A percentile compares a stretch with the other conserved stretches of the same genome.
These are phyloP conservation scores for Pyrrhoderma noxium DNA, from an alignment of 1,284 basidiomycete species.

Conservation along the genomic window DNA sequence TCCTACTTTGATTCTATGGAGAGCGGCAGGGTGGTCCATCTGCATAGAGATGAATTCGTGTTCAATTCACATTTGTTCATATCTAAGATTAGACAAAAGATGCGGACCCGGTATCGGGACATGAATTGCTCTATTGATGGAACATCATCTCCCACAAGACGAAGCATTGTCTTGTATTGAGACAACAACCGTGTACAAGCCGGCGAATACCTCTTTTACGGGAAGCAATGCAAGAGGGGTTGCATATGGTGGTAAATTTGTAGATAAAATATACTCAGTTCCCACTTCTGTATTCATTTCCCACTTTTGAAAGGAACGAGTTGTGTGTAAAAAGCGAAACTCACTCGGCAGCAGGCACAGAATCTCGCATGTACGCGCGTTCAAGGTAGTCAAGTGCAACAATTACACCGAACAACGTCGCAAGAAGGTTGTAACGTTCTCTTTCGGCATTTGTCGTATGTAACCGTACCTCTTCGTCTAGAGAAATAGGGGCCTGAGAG, in stretches of 20 bases:
- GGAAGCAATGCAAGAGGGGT: not conserved
- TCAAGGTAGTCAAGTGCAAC: slow-evolving; percentile 92
- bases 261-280: no score
- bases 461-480: slow-evolving; percentile 89
- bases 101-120: slow-evolving; percentile 75
- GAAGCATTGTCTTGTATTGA: slow-evolving; percentile 96
- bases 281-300: no score
- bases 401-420: slow-evolving; percentile 89
- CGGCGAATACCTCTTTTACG: slow-evolving; percentile 81
- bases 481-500: slow-evolving; percentile 33
- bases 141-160: slow-evolving; percentile 83
- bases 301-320: not conserved
- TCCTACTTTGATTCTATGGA: slow-evolving; percentile 85
- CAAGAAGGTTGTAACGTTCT: slow-evolving; percentile 83
- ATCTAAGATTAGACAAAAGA: slow-evolving; percentile 5
- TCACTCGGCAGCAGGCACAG: slow-evolving; percentile 83
- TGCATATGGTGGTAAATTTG: no score
- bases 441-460: slow-evolving; percentile 86
- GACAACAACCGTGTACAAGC: slow-evolving; percentile 88
- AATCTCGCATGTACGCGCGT: slow-evolving; percentile 90
- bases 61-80: not conserved
- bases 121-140: slow-evolving; percentile 86
- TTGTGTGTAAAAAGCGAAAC: slow-evolving; percentile 28
- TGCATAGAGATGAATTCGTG: slow-evolving; percentile 26
- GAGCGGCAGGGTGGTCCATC: slow-evolving; percentile 94